These are phyloP conservation scores for Abelmoschus esculentus DNA, from an alignment of 345 rosid species.

Conservation along the genomic window DNA sequence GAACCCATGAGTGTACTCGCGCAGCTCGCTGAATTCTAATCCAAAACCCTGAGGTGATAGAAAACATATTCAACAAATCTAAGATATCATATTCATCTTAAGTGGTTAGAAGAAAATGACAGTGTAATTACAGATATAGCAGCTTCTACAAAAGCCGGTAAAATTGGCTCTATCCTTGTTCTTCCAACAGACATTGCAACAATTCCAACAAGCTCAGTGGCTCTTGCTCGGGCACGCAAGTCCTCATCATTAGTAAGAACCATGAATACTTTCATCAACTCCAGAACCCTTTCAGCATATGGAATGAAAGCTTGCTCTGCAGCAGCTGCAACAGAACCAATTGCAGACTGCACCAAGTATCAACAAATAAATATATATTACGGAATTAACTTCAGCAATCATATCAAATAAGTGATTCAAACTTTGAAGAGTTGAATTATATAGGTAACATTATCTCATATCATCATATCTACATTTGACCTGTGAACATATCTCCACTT, in stretches of 20 bases:
- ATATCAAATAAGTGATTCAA: not conserved
- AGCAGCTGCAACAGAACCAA: slow-evolving; percentile 97
- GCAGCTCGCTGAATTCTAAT: slow-evolving; percentile 88
- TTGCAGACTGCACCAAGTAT: slow-evolving; percentile 70
- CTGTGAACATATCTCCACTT: not conserved
- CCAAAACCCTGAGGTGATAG: slow-evolving; percentile 65
- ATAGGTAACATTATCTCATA: not conserved
- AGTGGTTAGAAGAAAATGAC: slow-evolving; percentile 11
- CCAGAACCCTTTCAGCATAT: slow-evolving; percentile 87
- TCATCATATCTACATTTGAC: not conserved
- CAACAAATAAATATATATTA: not conserved
- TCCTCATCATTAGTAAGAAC: slow-evolving; percentile 86
- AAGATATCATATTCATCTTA: not conserved
- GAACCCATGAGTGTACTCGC: slow-evolving; percentile 97
- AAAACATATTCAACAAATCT: slow-evolving; percentile 5
- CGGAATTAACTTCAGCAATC: not conserved
- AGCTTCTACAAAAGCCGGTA: slow-evolving; percentile 88
- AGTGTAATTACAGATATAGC: slow-evolving; percentile 70
- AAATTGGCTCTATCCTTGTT: slow-evolving; percentile 68
- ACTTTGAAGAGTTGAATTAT: not conserved
- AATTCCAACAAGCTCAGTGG: slow-evolving; percentile 98
- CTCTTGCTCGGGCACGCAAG: slow-evolving; percentile 89
- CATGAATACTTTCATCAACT: slow-evolving; percentile 86
- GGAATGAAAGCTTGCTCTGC: slow-evolving; percentile 96
- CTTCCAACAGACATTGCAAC: slow-evolving; percentile 97